A percentile compares a stretch with the other conserved stretches of the same genome.
Conservation (phyloP, 805 yeast species). For the Kurtzmaniella fragi region DNA sequence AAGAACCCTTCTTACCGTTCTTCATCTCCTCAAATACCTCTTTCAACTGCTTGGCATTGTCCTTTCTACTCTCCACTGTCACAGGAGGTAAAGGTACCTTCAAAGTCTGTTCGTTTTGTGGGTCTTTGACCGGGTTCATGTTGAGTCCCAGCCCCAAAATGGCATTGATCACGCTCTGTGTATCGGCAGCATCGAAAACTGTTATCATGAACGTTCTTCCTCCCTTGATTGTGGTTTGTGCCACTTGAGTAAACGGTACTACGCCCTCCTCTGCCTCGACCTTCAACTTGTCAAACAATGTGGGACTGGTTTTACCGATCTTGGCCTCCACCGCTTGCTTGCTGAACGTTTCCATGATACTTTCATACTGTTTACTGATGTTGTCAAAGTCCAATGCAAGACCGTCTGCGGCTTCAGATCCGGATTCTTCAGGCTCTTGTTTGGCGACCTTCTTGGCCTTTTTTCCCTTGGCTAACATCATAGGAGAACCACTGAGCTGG, state of each 20-base stretch:
- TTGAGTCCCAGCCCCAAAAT: slow-evolving; percentile 66
- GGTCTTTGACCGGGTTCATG: slow-evolving; percentile 75
- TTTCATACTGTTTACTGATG: slow-evolving; percentile 40
- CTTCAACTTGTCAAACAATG: slow-evolving; percentile 54
- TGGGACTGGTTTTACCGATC: slow-evolving; percentile 65
- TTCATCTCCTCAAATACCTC: slow-evolving; percentile 60
- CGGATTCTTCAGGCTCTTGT: slow-evolving; percentile 9
- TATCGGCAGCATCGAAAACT: slow-evolving; percentile 77
- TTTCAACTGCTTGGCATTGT: slow-evolving; percentile 56
- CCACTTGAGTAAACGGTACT: slow-evolving; percentile 54
- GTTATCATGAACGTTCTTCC: slow-evolving; percentile 66
- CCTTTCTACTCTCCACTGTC: slow-evolving; percentile 61
- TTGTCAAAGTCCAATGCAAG: slow-evolving; percentile 29
- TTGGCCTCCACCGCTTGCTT: slow-evolving; percentile 58
- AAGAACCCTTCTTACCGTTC: slow-evolving; percentile 36
- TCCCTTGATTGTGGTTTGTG: slow-evolving; percentile 68
- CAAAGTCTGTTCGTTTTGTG: slow-evolving; percentile 66
- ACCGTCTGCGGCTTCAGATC: slow-evolving; percentile 8
- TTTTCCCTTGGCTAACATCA: slow-evolving; percentile 7
- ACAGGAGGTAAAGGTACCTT: slow-evolving; percentile 72
- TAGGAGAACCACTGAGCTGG: slow-evolving; percentile 5
- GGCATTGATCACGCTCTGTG: slow-evolving; percentile 64
- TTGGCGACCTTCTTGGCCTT: slow-evolving; percentile 8
- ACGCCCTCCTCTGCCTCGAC: slow-evolving; percentile 47
- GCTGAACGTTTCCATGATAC: slow-evolving; percentile 47